Evolutionary conservation across 2,329 filamentous ascomycete genomes (phyloP).

Genomic region (Aspergillus jensenii): DNA sequence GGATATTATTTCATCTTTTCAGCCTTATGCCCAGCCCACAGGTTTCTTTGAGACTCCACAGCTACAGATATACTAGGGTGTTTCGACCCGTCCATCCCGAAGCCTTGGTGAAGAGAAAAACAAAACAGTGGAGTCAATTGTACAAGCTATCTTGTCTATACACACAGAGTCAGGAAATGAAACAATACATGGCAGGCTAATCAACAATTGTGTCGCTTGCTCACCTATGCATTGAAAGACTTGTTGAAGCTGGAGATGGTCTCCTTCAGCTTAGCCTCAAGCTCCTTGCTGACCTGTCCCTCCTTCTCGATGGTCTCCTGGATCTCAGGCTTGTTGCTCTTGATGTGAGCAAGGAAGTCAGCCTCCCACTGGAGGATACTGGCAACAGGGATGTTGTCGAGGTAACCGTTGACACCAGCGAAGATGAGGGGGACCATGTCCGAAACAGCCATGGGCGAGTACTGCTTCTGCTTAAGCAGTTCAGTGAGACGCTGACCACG

Average conservation of each 20-base stretch:
- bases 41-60: slow-evolving; percentile 21
- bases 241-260: slow-evolving; percentile 81
- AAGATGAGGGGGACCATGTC: slow-evolving; percentile 99
- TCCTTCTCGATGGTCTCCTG: slow-evolving; percentile 89
- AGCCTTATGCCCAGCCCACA: slow-evolving; percentile 24
- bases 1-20: slow-evolving; percentile 41
- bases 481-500: slow-evolving; percentile 99
- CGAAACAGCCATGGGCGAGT: slow-evolving; percentile 96
- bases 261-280: slow-evolving; percentile 65
- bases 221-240: slow-evolving; percentile 67
- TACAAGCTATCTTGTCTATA: slow-evolving; percentile 48
- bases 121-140: slow-evolving; percentile 45
- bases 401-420: slow-evolving; percentile 96
- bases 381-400: slow-evolving; percentile 83
- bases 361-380: slow-evolving; percentile 93
- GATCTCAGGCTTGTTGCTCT: slow-evolving; percentile 83
- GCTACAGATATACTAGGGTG: slow-evolving; percentile 27
- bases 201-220: slow-evolving; percentile 34
- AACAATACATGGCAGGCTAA: slow-evolving; percentile 35
- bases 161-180: slow-evolving; percentile 42
- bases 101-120: slow-evolving; percentile 35
- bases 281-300: slow-evolving; percentile 92
- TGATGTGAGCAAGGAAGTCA: slow-evolving; percentile 91
- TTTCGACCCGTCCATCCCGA: slow-evolving; percentile 17
- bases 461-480: slow-evolving; percentile 99